Evolutionary conservation across 78 protist genomes (phyloP).

Genomic region (Chrysochromulina tobinii): DNA sequence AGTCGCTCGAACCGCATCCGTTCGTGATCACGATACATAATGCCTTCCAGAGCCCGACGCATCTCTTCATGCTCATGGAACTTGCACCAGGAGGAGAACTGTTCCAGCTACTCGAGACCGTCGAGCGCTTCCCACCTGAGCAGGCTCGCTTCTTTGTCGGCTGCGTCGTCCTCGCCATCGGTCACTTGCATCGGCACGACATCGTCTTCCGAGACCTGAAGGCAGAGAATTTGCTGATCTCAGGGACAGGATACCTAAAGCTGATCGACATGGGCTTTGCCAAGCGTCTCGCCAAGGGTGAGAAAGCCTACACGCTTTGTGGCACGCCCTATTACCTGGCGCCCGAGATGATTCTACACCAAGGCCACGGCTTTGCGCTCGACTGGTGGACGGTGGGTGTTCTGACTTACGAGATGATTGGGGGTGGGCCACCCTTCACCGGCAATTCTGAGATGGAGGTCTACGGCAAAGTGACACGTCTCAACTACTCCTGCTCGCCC

Average conservation of each 20-base stretch:
- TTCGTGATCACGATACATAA: conserved; percentile 62
- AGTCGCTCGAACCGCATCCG: conserved; percentile 61
- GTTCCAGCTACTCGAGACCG: conserved; percentile 62
- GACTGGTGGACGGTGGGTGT: conserved; percentile 19
- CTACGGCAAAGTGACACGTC: too few species aligned
- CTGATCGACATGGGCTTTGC: conserved; percentile 20
- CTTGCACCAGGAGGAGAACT: conserved; percentile 87
- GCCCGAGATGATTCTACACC: background rate
- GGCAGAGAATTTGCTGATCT: conserved; percentile 82
- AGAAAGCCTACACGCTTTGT: background rate
- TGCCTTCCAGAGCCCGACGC: background rate
- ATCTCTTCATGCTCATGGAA: conserved; percentile 78
- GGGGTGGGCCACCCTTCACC: background rate
- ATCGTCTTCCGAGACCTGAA: conserved; percentile 81
- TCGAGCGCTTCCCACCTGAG: conserved; percentile 44
- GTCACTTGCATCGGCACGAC: background rate
- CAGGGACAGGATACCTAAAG: conserved; percentile 56
- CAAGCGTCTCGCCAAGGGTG: background rate
- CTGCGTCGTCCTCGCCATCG: conserved; percentile 26
- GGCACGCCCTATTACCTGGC: background rate
- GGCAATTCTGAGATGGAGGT: too few species aligned
- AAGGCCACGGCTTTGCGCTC: background rate
- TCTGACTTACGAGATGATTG: background rate
- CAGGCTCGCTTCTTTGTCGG: conserved; percentile 29
- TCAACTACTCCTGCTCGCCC: too few species aligned